A percentile compares a stretch with the other conserved stretches of the same genome.
These are phyloP conservation scores for Naegleria fowleri DNA, from an alignment of 208 protist genomes.

Conservation along the genomic window DNA sequence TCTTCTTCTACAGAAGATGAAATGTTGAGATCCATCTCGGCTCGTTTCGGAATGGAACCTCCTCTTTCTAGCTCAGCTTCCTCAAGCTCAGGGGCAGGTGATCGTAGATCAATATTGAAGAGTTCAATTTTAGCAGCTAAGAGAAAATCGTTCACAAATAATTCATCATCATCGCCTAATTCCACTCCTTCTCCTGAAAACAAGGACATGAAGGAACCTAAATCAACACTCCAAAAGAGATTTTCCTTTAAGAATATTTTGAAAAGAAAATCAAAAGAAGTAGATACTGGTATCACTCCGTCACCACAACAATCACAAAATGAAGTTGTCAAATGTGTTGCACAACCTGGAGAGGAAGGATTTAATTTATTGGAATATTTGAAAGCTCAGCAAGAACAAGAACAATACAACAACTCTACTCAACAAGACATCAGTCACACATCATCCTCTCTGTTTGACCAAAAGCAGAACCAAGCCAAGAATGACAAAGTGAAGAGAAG, in stretches of 20 bases:
- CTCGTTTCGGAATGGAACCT: neutral
- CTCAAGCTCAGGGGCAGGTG: neutral
- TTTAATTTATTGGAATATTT: slow-evolving; percentile 11
- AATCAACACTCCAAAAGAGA: neutral
- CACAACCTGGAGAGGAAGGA: neutral
- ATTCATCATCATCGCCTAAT: neutral
- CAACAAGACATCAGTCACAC: neutral
- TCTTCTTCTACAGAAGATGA: neutral
- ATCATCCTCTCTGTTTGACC: too few relatives aligned
- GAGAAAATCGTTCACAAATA: neutral
- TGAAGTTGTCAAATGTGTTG: neutral
- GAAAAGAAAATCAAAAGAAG: neutral
- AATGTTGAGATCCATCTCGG: neutral
- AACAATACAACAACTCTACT: neutral
- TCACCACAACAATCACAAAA: neutral
- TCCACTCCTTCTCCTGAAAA: neutral
- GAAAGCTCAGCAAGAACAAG: neutral
- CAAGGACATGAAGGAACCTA: neutral
- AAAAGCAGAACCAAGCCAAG: neutral
- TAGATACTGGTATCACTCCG: neutral
- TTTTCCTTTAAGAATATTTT: neutral
- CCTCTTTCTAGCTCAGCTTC: neutral
- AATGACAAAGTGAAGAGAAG: neutral
- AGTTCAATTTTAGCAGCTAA: neutral
- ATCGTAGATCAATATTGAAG: neutral